Conservation (phyloP, 257 asterid genomes). For the Solanum tarijense region DNA sequence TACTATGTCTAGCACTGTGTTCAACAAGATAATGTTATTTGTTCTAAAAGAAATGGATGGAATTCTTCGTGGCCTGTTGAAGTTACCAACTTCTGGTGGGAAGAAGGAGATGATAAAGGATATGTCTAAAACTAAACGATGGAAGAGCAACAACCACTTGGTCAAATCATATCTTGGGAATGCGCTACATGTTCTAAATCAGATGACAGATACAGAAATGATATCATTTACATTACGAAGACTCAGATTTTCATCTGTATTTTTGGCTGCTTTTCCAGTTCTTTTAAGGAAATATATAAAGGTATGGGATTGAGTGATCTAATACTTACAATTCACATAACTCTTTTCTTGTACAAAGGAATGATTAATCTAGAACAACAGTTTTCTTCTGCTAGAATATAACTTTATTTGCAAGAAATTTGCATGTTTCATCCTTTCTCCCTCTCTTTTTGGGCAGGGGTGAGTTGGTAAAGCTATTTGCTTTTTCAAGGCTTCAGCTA, state of each 20-base stretch:
- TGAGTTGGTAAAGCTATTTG: background rate
- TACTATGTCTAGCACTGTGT: slow-evolving; percentile 77
- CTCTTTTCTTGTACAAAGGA: background rate
- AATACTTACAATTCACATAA: background rate
- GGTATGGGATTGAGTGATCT: slow-evolving; percentile 23
- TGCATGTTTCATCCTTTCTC: background rate
- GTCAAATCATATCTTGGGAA: slow-evolving; percentile 97
- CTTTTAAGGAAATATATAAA: slow-evolving; percentile 80
- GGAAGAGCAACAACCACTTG: slow-evolving; percentile 75
- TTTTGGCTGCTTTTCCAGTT: slow-evolving; percentile 83
- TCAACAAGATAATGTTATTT: slow-evolving; percentile 78
- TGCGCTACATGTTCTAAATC: slow-evolving; percentile 76
- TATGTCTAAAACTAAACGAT: slow-evolving; percentile 44
- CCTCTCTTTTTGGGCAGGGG: background rate
- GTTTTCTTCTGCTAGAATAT: background rate
- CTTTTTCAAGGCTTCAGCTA: background rate
- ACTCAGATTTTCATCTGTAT: slow-evolving; percentile 50
- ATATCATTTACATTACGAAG: slow-evolving; percentile 68
- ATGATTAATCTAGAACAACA: background rate
- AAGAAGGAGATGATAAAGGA: slow-evolving; percentile 52
- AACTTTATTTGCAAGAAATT: background rate
- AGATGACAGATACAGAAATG: slow-evolving; percentile 89
- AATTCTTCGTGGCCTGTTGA: slow-evolving; percentile 56
- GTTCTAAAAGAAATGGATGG: slow-evolving; percentile 91
- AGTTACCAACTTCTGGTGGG: slow-evolving; percentile 58